Evolutionary conservation across 2,329 filamentous ascomycete species (phyloP).

Genomic region (Colletotrichum tamarilloi): DNA sequence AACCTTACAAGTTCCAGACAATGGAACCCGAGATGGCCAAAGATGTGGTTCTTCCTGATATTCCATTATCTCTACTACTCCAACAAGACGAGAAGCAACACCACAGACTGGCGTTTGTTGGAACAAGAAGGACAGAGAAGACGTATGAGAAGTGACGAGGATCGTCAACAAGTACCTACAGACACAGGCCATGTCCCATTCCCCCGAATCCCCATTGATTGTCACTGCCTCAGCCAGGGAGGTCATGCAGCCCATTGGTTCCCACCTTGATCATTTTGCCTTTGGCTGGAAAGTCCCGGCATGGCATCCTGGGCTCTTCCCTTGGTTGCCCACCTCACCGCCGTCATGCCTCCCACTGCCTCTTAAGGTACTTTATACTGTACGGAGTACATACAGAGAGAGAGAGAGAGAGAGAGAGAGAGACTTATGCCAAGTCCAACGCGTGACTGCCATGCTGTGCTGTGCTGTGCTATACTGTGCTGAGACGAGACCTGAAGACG

Average conservation of each 20-base stretch:
- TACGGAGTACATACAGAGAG: neutral
- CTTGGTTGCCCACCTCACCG: neutral
- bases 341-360: neutral
- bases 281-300: neutral
- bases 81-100: neutral
- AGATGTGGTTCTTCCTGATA: neutral
- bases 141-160: neutral
- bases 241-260: constrained; percentile 9
- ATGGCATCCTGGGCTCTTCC: neutral
- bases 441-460: neutral
- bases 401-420: neutral
- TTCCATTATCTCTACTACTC: neutral
- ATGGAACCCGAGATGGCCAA: neutral
- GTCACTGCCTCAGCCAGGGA: constrained; percentile 23
- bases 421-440: constrained; percentile 10
- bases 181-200: neutral
- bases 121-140: too few species aligned
- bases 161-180: neutral
- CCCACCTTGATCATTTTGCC: neutral
- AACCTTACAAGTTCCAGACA: neutral
- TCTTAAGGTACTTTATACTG: neutral
- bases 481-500: constrained; percentile 21
- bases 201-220: constrained; percentile 21
- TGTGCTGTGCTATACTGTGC: constrained; percentile 25
- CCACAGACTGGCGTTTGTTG: too few species aligned